Base-by-base conservation (phyloP, 2,329 filamentous ascomycete species). In the Fonsecaea multimorphosa region DNA sequence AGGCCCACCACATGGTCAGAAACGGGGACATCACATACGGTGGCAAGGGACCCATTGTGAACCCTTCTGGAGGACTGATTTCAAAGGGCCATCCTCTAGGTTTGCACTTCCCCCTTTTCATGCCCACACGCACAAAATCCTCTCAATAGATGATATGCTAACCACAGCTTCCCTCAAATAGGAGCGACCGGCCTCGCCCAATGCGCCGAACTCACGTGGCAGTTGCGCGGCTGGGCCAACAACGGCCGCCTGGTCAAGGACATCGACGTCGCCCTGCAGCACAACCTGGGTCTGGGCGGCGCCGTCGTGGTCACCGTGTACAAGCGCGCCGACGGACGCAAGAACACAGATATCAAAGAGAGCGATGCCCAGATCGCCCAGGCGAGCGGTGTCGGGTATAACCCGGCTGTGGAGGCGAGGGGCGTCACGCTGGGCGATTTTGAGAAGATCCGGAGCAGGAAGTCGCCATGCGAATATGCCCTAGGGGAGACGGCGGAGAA, bases 201-300 rank as follows among this genome's bases (percentile, higher is more conserved):
- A 81, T 97, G 93, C 76, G 92, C 94, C 2, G 94, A 98, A 81
- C 83, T 98, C n/a, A 91, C 96, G 31, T 98, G 94, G 94, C 94
- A 98, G 75, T 83, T 98, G 73, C 86, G 94, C 70, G 94, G 94
- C 8, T 98, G 94, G 94, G 94, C 94, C 16, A 97, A 95, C 79
- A 97, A 97, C 82, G 70, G 70, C 52, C 86, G 94, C 38, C 81
- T 87, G 14, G 85, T 91, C 0, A 81, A 86, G 24, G 84, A 84
- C 63, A 94, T 92, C 0, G 86, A 81, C 68, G 87, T 87, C 63
- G 91, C 91, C 61, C 82, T 98, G 71, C 93, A 97, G 82, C 95
- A 98, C 77, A 98, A 98, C 75, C 84, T 98, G 1, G 95, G 94
- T 0, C 83, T 98, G 6, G 94, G 94, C 16, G 94, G 94, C 58